These are phyloP conservation scores for Gracilaria gracilis DNA, from an alignment of 23 red algal species.

Conservation along the genomic window DNA sequence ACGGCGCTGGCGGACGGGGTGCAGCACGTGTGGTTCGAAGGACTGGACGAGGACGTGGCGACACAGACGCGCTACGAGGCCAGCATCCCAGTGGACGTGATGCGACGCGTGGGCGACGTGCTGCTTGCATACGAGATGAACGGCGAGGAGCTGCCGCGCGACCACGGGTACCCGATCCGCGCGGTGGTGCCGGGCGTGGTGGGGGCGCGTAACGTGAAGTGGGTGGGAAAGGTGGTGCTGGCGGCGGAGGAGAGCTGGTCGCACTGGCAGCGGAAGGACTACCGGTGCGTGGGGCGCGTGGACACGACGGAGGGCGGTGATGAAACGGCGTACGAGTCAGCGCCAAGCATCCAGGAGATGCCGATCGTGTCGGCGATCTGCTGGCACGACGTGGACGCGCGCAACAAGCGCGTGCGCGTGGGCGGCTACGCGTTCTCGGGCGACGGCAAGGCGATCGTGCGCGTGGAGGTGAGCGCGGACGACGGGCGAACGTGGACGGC, in stretches of 20 bases:
- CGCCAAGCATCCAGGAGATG: slow-evolving; percentile 90
- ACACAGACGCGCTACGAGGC: slow-evolving; percentile 67
- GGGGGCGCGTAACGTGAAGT: slow-evolving; percentile 96
- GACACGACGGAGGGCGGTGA: slow-evolving; percentile 10
- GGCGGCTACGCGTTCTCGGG: slow-evolving; percentile 75
- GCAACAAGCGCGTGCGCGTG: slow-evolving; percentile 14
- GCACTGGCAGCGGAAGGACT: slow-evolving; percentile 88
- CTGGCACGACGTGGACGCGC: not conserved
- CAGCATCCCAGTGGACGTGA: slow-evolving; percentile 77
- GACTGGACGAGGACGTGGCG: slow-evolving; percentile 74
- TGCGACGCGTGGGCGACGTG: slow-evolving; percentile 54
- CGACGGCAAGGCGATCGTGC: slow-evolving; percentile 45
- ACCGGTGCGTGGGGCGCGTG: slow-evolving; percentile 69
- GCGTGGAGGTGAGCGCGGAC: slow-evolving; percentile 55
- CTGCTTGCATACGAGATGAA: slow-evolving; percentile 96
- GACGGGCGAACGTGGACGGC: slow-evolving; percentile 72
- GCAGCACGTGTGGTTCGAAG: slow-evolving; percentile 75
- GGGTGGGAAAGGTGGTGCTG: slow-evolving; percentile 75
- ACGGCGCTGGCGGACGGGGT: not conserved
- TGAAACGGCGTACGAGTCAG: slow-evolving; percentile 62
- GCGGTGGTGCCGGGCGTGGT: slow-evolving; percentile 91
- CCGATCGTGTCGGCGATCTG: slow-evolving; percentile 84
- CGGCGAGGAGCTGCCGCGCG: slow-evolving; percentile 75
- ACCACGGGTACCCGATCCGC: slow-evolving; percentile 92
- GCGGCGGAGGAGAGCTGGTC: slow-evolving; percentile 62